A percentile compares a stretch with the other conserved stretches of the same genome.
These are phyloP conservation scores for Chaetomium sp. DNA, from an alignment of 2,329 filamentous ascomycete genomes.

Conservation along the genomic window DNA sequence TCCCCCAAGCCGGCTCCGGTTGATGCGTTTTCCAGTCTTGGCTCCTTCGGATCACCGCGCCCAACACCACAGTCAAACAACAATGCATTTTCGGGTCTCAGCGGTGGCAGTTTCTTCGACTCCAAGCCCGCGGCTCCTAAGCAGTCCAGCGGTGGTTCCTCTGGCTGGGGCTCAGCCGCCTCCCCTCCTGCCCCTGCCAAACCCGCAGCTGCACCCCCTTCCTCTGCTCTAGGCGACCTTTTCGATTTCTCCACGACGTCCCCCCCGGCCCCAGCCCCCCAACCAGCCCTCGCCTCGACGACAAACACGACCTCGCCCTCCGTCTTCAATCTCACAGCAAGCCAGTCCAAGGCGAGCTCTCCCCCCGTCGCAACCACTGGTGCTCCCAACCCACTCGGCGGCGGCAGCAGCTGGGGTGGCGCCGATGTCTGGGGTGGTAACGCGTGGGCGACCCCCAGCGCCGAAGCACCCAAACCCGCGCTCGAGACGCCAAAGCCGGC, in stretches of 20 bases:
- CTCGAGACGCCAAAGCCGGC: conserved; percentile 34
- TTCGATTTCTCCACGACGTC: conserved; percentile 64
- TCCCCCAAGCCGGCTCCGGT: conserved; percentile 33
- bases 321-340: conserved; percentile 73
- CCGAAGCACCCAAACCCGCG: conserved; percentile 37
- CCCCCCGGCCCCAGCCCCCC: conserved; percentile 37
- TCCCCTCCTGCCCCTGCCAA: conserved; percentile 36
- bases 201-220: conserved; percentile 36
- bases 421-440: conserved; percentile 81
- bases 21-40: conserved; percentile 33
- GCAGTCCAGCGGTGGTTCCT: conserved; percentile 52
- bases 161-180: conserved; percentile 56
- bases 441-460: conserved; percentile 59
- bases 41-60: conserved; percentile 28
- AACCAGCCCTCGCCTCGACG: conserved; percentile 35
- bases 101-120: conserved; percentile 81
- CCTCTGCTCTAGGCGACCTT: conserved; percentile 66
- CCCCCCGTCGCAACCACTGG: conserved; percentile 35
- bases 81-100: conserved; percentile 45
- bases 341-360: conserved; percentile 39
- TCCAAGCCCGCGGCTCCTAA: conserved; percentile 50
- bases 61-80: conserved; percentile 28
- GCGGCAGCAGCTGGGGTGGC: conserved; percentile 33
- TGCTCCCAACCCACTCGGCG: conserved; percentile 31
- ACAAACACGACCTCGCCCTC: conserved; percentile 46